phyloP scores from a whole-genome alignment of 768 basidiomycete genomes.

The Phanerodontia chrysosporium region DNA sequence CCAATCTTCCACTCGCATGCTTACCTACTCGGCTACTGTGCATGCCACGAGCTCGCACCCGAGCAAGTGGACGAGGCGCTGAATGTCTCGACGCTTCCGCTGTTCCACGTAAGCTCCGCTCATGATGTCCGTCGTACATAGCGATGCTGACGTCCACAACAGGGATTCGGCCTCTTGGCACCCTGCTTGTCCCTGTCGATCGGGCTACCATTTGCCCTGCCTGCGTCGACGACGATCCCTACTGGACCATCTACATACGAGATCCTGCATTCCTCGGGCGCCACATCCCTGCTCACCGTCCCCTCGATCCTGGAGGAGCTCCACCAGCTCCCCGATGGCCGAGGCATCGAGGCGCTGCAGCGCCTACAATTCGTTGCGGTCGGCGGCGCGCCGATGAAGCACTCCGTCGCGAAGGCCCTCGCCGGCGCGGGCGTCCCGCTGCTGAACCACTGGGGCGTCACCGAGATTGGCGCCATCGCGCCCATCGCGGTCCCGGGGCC shows the following conservation, averaged over 20 bases:
- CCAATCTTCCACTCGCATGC: conserved; percentile 32
- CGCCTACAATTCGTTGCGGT: conserved; percentile 32
- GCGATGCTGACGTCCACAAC: neutral
- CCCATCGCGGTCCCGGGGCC: conserved; percentile 28
- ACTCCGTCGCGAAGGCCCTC: conserved; percentile 28
- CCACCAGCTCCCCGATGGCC: conserved; percentile 18
- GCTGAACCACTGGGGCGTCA: conserved; percentile 39
- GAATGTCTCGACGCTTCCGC: conserved; percentile 34
- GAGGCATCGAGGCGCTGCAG: conserved; percentile 28
- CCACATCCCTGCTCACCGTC: conserved; percentile 33
- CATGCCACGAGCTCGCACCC: conserved; percentile 33
- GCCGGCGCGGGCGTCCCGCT: conserved; percentile 30
- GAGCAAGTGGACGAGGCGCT: conserved; percentile 24
- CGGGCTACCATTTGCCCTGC: conserved; percentile 35
- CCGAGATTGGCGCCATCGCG: conserved; percentile 35
- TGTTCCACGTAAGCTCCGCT: conserved; percentile 28
- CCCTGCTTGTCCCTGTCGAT: conserved; percentile 32
- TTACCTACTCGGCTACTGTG: conserved; percentile 31
- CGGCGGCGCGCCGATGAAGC: conserved; percentile 39
- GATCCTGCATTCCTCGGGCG: conserved; percentile 18
- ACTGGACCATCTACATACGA: conserved; percentile 30
- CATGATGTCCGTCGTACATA: too few species aligned
- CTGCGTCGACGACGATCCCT: conserved; percentile 32
- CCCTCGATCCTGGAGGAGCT: conserved; percentile 39
- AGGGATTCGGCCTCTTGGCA: conserved; percentile 35